phyloP scores from a whole-genome alignment of 2,329 filamentous ascomycete species.

The Alternaria incomplexa region DNA sequence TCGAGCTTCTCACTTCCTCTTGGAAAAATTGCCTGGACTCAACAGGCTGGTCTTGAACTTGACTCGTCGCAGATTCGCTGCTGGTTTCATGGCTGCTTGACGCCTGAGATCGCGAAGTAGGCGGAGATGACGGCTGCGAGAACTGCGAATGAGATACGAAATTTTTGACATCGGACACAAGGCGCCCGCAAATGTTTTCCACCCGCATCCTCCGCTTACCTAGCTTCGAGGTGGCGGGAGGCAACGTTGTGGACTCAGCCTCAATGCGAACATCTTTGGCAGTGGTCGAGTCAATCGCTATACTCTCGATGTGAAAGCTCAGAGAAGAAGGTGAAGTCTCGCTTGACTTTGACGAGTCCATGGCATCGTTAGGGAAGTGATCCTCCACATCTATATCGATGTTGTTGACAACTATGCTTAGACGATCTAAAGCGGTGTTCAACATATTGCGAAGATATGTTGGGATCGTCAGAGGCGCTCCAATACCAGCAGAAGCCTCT shows the following conservation, averaged over 20 bases:
- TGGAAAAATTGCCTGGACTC: not conserved
- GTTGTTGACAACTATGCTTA: constrained; percentile 69
- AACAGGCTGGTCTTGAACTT: not conserved
- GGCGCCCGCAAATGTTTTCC: constrained; percentile 67
- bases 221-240: constrained; percentile 55
- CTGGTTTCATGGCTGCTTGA: constrained; percentile 24
- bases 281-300: constrained; percentile 70
- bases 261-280: constrained; percentile 34
- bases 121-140: constrained; percentile 65
- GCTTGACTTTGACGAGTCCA: constrained; percentile 58
- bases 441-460: constrained; percentile 74
- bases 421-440: constrained; percentile 74
- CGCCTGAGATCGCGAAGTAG: constrained; percentile 54
- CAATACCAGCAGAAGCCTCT: constrained; percentile 69
- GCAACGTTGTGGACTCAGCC: constrained; percentile 16
- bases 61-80: constrained; percentile 28
- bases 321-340: constrained; percentile 64
- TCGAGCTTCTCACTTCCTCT: not conserved
- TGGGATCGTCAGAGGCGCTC: constrained; percentile 71
- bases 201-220: constrained; percentile 71
- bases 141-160: constrained; percentile 67
- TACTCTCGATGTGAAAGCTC: constrained; percentile 67
- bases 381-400: constrained; percentile 71
- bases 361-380: constrained; percentile 55
- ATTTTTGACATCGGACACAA: constrained; percentile 71